Conservation (phyloP, 1,284 basidiomycete genomes). For the Apiotrichum mycotoxinovorans region DNA sequence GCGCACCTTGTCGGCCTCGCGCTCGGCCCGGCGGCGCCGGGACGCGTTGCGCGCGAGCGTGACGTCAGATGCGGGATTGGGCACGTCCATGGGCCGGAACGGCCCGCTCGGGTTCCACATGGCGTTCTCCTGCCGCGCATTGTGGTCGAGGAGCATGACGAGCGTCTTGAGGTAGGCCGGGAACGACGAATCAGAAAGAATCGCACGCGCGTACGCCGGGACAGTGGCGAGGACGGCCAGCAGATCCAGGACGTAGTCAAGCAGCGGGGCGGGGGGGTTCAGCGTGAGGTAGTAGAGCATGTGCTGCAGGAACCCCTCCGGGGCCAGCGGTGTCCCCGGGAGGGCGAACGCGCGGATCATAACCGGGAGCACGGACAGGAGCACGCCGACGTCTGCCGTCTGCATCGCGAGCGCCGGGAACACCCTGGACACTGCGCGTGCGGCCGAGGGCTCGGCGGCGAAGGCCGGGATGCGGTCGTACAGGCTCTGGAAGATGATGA, state of each 20-base stretch:
- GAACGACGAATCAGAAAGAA: conserved; percentile 29
- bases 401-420: conserved; percentile 35
- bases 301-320: conserved; percentile 31
- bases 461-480: conserved; percentile 19
- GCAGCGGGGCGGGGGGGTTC: conserved; percentile 24
- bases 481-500: conserved; percentile 33
- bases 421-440: conserved; percentile 20
- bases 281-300: conserved; percentile 33
- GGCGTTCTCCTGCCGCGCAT: conserved; percentile 12
- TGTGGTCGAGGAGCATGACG: conserved; percentile 30
- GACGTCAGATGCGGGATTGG: conserved; percentile 37
- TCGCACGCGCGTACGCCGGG: conserved; percentile 25
- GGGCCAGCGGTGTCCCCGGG: conserved; percentile 24
- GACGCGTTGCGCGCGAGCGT: conserved; percentile 27
- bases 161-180: conserved; percentile 34
- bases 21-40: conserved; percentile 24
- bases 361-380: conserved; percentile 33
- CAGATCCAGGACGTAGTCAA: conserved; percentile 40
- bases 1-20: conserved; percentile 31
- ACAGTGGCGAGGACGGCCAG: conserved; percentile 35
- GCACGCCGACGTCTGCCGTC: conserved; percentile 36
- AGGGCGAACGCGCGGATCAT: conserved; percentile 29
- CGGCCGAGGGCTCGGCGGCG: conserved; percentile 1
- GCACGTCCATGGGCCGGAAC: conserved; percentile 19
- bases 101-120: conserved; percentile 20